Conservation (phyloP, 2,329 filamentous ascomycete genomes). For the Neofusicoccum ribis region DNA sequence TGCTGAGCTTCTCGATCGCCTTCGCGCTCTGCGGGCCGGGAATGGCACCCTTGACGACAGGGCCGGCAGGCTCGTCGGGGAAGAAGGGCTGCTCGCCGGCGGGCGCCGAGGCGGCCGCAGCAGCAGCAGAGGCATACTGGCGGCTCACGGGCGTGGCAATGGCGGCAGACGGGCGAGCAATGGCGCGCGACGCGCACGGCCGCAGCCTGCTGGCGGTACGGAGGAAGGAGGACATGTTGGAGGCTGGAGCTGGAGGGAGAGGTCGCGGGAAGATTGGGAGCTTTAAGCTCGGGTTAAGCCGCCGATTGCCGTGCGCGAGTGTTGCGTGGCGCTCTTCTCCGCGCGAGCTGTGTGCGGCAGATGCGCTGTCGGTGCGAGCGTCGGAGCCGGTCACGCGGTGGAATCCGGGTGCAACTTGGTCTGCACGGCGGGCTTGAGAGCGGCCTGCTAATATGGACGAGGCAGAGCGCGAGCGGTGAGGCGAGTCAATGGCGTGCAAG, state of each 20-base stretch:
- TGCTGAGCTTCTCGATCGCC: slow-evolving; percentile 67
- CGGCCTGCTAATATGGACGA: neutral
- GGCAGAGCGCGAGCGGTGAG: neutral
- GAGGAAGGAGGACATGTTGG: slow-evolving; percentile 34
- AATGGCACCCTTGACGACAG: slow-evolving; percentile 59
- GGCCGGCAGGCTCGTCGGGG: slow-evolving; percentile 59
- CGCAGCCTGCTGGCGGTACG: slow-evolving; percentile 29
- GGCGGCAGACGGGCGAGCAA: slow-evolving; percentile 25
- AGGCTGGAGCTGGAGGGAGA: neutral
- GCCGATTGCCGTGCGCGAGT: slow-evolving; percentile 13
- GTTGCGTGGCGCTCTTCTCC: slow-evolving; percentile 10
- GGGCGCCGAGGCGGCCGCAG: slow-evolving; percentile 31
- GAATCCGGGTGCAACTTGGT: neutral
- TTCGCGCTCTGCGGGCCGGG: slow-evolving; percentile 75
- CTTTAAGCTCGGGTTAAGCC: slow-evolving; percentile 11
- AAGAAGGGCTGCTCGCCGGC: slow-evolving; percentile 53
- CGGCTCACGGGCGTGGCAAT: slow-evolving; percentile 26
- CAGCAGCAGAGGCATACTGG: slow-evolving; percentile 35
- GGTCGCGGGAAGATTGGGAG: neutral
- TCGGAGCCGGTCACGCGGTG: neutral
- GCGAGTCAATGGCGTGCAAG: slow-evolving; percentile 16
- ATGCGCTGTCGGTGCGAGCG: slow-evolving; percentile 5
- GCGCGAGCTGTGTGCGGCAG: neutral
- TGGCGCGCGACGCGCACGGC: slow-evolving; percentile 24
- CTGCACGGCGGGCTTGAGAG: neutral